phyloP scores from a whole-genome alignment of 2,329 filamentous ascomycete genomes.

The Fusarium longipes region DNA sequence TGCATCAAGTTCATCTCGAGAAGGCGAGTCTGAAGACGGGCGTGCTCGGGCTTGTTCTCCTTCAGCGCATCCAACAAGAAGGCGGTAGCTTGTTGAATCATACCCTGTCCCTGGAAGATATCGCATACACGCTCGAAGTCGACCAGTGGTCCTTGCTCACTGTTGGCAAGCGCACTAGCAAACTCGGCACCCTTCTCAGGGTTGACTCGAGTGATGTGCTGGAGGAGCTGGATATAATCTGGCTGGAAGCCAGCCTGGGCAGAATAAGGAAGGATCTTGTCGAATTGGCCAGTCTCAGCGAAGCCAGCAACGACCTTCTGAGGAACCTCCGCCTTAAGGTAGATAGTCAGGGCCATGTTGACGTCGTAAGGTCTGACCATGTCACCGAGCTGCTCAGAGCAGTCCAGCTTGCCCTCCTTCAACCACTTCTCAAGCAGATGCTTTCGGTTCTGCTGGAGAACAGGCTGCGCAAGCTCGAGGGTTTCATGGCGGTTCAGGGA shows the following conservation, averaged over 20 bases:
- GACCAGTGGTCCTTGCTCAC: slow-evolving; percentile 86
- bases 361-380: slow-evolving; percentile 91
- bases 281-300: slow-evolving; percentile 95
- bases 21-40: slow-evolving; percentile 89
- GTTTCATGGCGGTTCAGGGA: slow-evolving; percentile 93
- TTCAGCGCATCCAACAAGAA: slow-evolving; percentile 96
- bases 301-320: slow-evolving; percentile 96
- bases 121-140: slow-evolving; percentile 96
- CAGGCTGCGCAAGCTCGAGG: slow-evolving; percentile 90
- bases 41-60: slow-evolving; percentile 94
- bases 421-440: slow-evolving; percentile 98
- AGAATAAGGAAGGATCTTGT: slow-evolving; percentile 94
- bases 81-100: slow-evolving; percentile 98
- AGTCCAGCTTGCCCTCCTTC: slow-evolving; percentile 93
- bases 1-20: slow-evolving; percentile 98
- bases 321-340: slow-evolving; percentile 88
- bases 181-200: slow-evolving; percentile 96
- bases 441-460: slow-evolving; percentile 92
- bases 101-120: slow-evolving; percentile 97
- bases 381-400: slow-evolving; percentile 96
- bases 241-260: slow-evolving; percentile 87
- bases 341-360: slow-evolving; percentile 87
- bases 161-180: slow-evolving; percentile 89
- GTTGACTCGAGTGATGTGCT: slow-evolving; percentile 91
- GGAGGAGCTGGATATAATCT: slow-evolving; percentile 92